Evolutionary conservation across 139 green algal genomes (phyloP).

Genomic region (Chlamydomonas incerta): DNA sequence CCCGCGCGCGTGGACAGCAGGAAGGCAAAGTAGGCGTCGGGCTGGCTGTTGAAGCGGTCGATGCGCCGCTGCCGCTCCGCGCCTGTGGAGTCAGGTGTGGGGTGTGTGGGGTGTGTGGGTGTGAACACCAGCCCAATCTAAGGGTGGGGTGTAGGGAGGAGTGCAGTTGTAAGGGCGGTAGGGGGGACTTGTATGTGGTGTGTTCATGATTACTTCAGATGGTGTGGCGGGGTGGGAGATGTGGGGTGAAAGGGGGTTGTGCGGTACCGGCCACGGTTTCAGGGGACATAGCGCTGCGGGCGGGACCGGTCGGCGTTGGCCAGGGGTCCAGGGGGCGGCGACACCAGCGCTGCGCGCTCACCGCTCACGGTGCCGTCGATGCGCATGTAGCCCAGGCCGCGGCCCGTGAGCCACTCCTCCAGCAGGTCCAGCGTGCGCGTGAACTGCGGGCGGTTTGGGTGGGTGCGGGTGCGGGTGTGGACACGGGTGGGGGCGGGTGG

Average conservation of each 20-base stretch:
- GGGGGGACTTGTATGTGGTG: too few relatives aligned
- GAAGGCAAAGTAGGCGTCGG: constrained; percentile 89
- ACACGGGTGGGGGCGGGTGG: not conserved
- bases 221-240: too few relatives aligned
- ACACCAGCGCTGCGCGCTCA: too few relatives aligned
- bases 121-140: not conserved
- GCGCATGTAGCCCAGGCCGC: constrained; percentile 63
- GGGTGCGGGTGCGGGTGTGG: constrained; percentile 42
- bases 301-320: too few relatives aligned
- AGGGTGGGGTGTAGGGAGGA: not conserved
- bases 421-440: constrained; percentile 80
- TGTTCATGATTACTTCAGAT: too few relatives aligned
- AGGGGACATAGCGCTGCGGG: too few relatives aligned
- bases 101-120: not conserved
- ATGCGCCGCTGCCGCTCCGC: constrained; percentile 79
- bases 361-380: constrained; percentile 73
- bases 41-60: constrained; percentile 79
- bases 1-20: constrained; percentile 96
- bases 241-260: too few relatives aligned
- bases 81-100: constrained; percentile 15
- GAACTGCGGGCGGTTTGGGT: constrained; percentile 60
- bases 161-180: too few relatives aligned
- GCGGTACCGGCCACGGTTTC: too few relatives aligned
- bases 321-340: too few relatives aligned
- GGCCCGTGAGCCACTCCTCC: constrained; percentile 72